These are phyloP conservation scores for Lippia alba DNA, from an alignment of 305 asterid genomes.

Conservation along the genomic window DNA sequence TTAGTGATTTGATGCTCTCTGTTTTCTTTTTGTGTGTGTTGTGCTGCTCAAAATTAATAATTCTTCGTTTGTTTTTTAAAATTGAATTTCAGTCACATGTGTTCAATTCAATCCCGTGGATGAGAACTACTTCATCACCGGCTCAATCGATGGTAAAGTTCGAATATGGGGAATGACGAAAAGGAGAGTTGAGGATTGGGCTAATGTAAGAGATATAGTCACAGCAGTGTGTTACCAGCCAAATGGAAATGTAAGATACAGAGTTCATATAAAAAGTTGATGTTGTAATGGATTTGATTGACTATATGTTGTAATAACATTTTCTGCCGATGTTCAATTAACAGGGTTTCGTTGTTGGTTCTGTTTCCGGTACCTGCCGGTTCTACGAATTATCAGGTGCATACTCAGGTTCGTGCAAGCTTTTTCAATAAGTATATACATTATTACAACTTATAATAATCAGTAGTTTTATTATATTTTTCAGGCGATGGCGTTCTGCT, in stretches of 20 bases:
- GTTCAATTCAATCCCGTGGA: slow-evolving; percentile 82
- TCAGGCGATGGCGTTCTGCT: slow-evolving; percentile 53
- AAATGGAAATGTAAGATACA: slow-evolving; percentile 60
- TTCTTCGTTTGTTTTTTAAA: not conserved
- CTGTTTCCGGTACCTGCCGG: slow-evolving; percentile 72
- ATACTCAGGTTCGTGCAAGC: not conserved
- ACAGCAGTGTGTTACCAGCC: slow-evolving; percentile 83
- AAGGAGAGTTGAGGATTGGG: slow-evolving; percentile 76
- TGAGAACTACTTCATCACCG: slow-evolving; percentile 74
- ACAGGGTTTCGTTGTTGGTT: slow-evolving; percentile 81
- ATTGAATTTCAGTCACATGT: slow-evolving; percentile 66
- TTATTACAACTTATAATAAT: slow-evolving; percentile 2
- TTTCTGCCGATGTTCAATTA: slow-evolving; percentile 1
- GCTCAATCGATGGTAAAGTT: slow-evolving; percentile 85
- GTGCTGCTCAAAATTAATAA: not conserved
- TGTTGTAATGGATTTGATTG: not conserved
- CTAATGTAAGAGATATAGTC: slow-evolving; percentile 51
- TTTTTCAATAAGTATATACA: no score
- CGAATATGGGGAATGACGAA: slow-evolving; percentile 72
- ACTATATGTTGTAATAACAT: not conserved
- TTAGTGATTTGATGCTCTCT: not conserved
- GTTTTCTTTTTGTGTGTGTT: not conserved
- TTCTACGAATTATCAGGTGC: slow-evolving; percentile 65
- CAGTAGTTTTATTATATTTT: not conserved
- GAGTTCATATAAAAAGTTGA: not conserved